These are phyloP conservation scores for Vanrija sp. DNA, from an alignment of 1,284 basidiomycete genomes.

Conservation along the genomic window DNA sequence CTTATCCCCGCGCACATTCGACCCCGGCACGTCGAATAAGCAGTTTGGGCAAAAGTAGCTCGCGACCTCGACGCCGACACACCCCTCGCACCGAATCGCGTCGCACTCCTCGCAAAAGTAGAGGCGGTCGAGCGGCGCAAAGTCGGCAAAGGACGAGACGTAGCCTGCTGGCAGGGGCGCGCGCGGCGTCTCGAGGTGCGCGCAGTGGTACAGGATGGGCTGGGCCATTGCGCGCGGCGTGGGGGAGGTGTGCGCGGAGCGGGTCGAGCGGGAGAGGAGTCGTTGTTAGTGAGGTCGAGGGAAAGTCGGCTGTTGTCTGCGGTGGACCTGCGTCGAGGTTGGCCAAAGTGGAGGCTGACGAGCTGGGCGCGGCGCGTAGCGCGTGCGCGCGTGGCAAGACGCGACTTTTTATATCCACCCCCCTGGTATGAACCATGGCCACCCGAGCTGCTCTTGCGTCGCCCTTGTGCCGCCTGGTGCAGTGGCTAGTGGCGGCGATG, in stretches of 20 bases:
- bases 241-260: background rate
- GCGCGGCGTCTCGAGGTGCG: slow-evolving; percentile 50
- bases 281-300: too few species aligned
- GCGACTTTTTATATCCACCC: too few species aligned
- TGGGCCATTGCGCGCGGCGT: background rate
- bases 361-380: too few species aligned
- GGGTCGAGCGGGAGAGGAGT: too few species aligned
- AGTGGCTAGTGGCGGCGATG: too few species aligned
- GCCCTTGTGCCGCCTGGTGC: too few species aligned
- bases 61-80: slow-evolving; percentile 86
- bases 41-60: slow-evolving; percentile 98
- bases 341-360: too few species aligned
- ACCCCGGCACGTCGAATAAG: slow-evolving; percentile 96
- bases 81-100: slow-evolving; percentile 84
- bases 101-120: slow-evolving; percentile 99
- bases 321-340: too few species aligned
- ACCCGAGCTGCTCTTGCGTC: too few species aligned
- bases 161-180: slow-evolving; percentile 59
- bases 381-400: too few species aligned
- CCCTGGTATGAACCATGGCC: too few species aligned
- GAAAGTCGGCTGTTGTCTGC: too few species aligned
- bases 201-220: slow-evolving; percentile 45
- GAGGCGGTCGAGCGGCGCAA: slow-evolving; percentile 76
- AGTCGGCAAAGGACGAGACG: slow-evolving; percentile 67
- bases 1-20: slow-evolving; percentile 91